Evolutionary conservation across 345 rosid species (phyloP).

Genomic region (Schrenkiella parvula): DNA sequence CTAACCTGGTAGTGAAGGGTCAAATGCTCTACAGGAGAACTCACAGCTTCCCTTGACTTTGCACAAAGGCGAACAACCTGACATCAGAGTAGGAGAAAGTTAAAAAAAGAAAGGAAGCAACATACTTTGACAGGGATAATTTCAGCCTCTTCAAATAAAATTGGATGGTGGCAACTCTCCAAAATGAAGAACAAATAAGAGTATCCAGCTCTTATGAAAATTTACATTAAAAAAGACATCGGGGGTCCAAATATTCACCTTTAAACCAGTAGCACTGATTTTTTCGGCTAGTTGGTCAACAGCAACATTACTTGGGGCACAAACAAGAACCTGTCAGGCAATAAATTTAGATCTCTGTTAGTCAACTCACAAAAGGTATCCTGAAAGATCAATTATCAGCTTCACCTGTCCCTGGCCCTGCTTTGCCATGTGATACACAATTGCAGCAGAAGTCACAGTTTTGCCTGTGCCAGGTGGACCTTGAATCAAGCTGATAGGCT

Average conservation of each 20-base stretch:
- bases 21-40: slow-evolving; percentile 98
- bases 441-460: slow-evolving; percentile 99
- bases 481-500: slow-evolving; percentile 97
- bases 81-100: slow-evolving; percentile 3
- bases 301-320: slow-evolving; percentile 99
- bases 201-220: background rate
- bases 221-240: background rate
- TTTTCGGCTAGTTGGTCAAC: slow-evolving; percentile 99
- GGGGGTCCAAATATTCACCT: slow-evolving; percentile 45
- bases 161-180: background rate
- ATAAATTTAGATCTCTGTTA: background rate
- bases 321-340: slow-evolving; percentile 74
- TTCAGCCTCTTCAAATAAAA: background rate
- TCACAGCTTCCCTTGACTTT: slow-evolving; percentile 98
- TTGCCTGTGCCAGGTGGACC: slow-evolving; percentile 99
- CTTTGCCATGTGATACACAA: slow-evolving; percentile 99
- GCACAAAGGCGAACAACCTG: slow-evolving; percentile 99
- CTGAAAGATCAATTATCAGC: background rate
- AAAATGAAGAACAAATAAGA: slow-evolving; percentile 6
- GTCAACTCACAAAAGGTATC: background rate
- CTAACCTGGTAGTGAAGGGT: slow-evolving; percentile 99
- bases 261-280: slow-evolving; percentile 96
- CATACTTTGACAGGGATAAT: background rate
- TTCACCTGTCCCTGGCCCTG: slow-evolving; percentile 99
- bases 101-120: background rate